Conservation (phyloP, 2,329 filamentous ascomycete species). For the Raffaelea deltoideospora region DNA sequence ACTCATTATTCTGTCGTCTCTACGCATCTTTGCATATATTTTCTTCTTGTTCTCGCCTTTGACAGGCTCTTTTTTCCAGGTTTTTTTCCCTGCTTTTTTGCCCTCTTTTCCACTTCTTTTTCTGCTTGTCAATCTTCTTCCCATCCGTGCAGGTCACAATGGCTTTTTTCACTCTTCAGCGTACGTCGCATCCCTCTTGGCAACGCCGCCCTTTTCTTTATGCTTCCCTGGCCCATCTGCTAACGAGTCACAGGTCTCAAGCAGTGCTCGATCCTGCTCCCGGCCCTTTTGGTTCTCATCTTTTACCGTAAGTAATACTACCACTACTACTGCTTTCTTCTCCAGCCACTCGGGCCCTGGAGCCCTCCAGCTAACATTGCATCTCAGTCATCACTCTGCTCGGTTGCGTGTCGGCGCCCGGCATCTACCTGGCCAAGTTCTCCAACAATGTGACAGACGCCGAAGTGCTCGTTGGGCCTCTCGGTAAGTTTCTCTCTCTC, state of each 20-base stretch:
- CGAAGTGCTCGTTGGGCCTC: conserved; percentile 10
- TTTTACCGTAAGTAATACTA: conserved; percentile 2
- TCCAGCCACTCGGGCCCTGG: too few relatives aligned
- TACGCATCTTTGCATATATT: too few relatives aligned
- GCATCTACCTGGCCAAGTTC: conserved; percentile 9
- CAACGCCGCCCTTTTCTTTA: too few relatives aligned
- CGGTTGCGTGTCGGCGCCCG: conserved; percentile 11
- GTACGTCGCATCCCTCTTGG: not conserved
- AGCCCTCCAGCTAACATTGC: not conserved
- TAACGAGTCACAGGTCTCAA: not conserved
- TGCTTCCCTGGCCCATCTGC: not conserved
- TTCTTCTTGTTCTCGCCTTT: too few relatives aligned
- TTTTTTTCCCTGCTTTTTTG: not conserved
- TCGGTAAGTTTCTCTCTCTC: conserved; percentile 1
- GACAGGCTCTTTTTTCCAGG: too few relatives aligned
- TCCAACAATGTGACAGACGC: conserved; percentile 7
- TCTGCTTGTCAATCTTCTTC: not conserved
- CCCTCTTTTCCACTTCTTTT: not conserved
- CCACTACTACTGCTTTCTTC: not conserved
- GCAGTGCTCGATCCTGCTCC: conserved; percentile 3
- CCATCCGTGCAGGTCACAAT: not conserved
- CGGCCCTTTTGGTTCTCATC: conserved; percentile 2
- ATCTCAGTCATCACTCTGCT: conserved; percentile 8
- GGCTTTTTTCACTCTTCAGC: not conserved
- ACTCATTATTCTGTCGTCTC: too few relatives aligned